These are phyloP conservation scores for Quercus tomentella DNA, from an alignment of 331 rosid species.

Conservation along the genomic window DNA sequence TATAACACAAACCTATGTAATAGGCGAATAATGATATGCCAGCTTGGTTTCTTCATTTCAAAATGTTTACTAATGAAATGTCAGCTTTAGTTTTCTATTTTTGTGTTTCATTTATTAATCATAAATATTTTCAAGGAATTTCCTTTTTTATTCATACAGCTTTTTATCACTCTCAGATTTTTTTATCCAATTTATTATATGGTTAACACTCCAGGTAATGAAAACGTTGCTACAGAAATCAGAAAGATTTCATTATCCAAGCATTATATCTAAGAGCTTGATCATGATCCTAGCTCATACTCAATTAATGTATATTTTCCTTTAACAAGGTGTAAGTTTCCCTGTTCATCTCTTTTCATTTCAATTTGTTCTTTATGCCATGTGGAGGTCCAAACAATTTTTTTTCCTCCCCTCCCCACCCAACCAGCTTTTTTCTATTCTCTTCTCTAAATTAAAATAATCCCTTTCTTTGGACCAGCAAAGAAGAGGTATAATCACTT, in stretches of 20 bases:
- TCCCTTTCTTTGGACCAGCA: background rate
- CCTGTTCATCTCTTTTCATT: background rate
- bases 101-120: background rate
- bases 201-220: background rate
- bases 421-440: background rate
- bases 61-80: too few species aligned
- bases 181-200: background rate
- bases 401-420: background rate
- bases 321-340: background rate
- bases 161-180: background rate
- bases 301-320: background rate
- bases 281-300: background rate
- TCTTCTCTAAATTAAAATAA: background rate
- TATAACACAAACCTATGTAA: too few species aligned
- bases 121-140: background rate
- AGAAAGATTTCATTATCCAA: background rate
- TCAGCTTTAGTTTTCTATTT: background rate
- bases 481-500: background rate
- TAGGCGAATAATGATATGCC: too few species aligned
- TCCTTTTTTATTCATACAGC: background rate
- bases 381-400: background rate
- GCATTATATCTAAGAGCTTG: background rate
- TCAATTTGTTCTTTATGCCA: background rate
- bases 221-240: background rate
- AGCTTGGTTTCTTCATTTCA: too few species aligned